A percentile compares a stretch with the other conserved stretches of the same genome.
phyloP scores from a whole-genome alignment of 495 filamentous ascomycete species.

The Bacidia gigantensis region DNA sequence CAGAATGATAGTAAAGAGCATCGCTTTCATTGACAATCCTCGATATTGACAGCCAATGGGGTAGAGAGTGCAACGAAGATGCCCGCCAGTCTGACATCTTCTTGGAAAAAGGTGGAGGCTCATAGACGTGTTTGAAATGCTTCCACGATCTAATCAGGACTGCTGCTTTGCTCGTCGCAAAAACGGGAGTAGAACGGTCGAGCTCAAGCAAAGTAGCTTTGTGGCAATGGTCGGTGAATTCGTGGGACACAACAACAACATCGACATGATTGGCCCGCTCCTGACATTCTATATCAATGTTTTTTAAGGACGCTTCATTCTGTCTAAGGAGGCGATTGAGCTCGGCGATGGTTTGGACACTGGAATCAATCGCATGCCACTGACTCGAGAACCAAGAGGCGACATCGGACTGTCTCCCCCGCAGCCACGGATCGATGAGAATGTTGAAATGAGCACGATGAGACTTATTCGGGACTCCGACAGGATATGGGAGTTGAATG shows the following conservation, averaged over 20 bases:
- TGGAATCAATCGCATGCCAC: slow-evolving; percentile 35
- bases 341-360: slow-evolving; percentile 28
- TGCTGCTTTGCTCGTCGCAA: slow-evolving; percentile 36
- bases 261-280: slow-evolving; percentile 28
- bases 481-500: slow-evolving; percentile 37
- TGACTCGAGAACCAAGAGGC: slow-evolving; percentile 41
- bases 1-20: slow-evolving; percentile 38
- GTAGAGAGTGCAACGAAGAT: slow-evolving; percentile 26
- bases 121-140: slow-evolving; percentile 33
- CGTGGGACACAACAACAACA: slow-evolving; percentile 35
- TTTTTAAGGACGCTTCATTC: slow-evolving; percentile 16
- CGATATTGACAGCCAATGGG: slow-evolving; percentile 35
- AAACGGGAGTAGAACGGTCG: slow-evolving; percentile 30
- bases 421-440: slow-evolving; percentile 43
- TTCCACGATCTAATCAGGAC: slow-evolving; percentile 32
- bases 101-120: slow-evolving; percentile 21
- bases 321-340: slow-evolving; percentile 21
- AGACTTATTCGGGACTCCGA: slow-evolving; percentile 1
- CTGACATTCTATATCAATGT: neutral
- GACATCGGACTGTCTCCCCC: slow-evolving; percentile 37
- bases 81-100: slow-evolving; percentile 24
- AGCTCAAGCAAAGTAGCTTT: slow-evolving; percentile 36
- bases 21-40: slow-evolving; percentile 31
- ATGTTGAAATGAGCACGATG: slow-evolving; percentile 32
- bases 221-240: slow-evolving; percentile 48